These are phyloP conservation scores for Populus hybrid DNA, from an alignment of 441 rosid species.

Conservation along the genomic window DNA sequence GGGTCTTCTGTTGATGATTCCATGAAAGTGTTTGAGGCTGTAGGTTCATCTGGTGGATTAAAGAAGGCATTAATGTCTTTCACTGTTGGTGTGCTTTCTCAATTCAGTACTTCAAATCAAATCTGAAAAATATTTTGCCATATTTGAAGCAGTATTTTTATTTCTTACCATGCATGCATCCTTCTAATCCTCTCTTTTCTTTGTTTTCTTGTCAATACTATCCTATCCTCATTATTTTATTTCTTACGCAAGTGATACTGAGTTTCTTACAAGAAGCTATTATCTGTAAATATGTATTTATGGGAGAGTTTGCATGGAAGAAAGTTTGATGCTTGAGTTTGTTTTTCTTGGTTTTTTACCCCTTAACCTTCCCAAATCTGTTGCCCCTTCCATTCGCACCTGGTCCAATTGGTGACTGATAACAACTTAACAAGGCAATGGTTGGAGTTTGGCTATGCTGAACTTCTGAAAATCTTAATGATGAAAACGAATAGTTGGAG, in stretches of 20 bases:
- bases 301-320: neutral
- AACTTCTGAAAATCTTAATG: neutral
- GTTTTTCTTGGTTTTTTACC: neutral
- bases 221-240: neutral
- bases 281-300: neutral
- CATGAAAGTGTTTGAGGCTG: conserved; percentile 78
- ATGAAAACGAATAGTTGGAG: neutral
- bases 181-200: neutral
- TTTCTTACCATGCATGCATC: neutral
- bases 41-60: conserved; percentile 66
- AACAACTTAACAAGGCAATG: neutral
- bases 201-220: neutral
- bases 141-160: neutral
- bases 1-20: conserved; percentile 91
- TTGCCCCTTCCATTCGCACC: neutral
- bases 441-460: neutral
- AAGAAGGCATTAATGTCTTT: conserved; percentile 87
- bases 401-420: neutral
- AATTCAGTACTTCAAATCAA: conserved; percentile 14
- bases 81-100: conserved; percentile 67
- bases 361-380: no score
- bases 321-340: neutral
- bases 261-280: neutral
- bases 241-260: neutral
- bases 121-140: neutral